Percentiles rank a stretch among this genome's conserved stretches.
phyloP scores from a whole-genome alignment of 1,284 basidiomycete genomes.

The Trichosporon sp. region DNA sequence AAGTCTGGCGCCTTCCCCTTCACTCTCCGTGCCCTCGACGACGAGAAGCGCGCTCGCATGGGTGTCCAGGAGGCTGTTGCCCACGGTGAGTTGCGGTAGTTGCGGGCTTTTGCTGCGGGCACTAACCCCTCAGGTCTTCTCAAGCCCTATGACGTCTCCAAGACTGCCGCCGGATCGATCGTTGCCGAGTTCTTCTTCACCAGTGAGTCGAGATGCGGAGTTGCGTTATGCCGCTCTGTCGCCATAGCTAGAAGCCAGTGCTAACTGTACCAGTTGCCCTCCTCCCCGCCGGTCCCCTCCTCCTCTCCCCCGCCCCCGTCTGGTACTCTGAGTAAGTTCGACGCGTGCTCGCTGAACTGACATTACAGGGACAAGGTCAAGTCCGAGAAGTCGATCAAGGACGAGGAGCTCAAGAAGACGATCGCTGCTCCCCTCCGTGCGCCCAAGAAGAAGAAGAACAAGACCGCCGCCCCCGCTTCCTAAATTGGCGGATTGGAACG shows the following conservation, averaged over 20 bases:
- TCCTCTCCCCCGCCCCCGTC: constrained; percentile 76
- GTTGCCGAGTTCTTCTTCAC: constrained; percentile 96
- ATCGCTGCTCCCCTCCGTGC: constrained; percentile 75
- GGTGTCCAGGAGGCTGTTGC: constrained; percentile 93
- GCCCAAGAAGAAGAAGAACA: constrained; percentile 85
- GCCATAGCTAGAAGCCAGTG: not conserved
- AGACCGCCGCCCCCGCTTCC: constrained; percentile 52
- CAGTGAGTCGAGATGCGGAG: constrained; percentile 24
- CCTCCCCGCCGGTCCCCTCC: constrained; percentile 71
- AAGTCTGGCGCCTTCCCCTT: constrained; percentile 97
- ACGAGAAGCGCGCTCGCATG: constrained; percentile 91
- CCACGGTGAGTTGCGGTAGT: constrained; percentile 56
- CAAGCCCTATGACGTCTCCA: constrained; percentile 51
- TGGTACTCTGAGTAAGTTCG: constrained; percentile 75
- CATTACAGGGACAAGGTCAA: constrained; percentile 56
- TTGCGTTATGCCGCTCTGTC: not conserved
- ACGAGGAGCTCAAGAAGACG: constrained; percentile 73
- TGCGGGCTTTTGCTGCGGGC: not conserved
- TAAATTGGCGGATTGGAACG: not conserved
- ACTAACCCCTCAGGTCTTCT: constrained; percentile 32
- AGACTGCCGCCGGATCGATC: constrained; percentile 69
- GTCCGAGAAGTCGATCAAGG: constrained; percentile 79
- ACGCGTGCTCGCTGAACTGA: not conserved
- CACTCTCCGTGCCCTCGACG: constrained; percentile 87
- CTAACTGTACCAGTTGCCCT: constrained; percentile 61